Percentiles rank a stretch among this genome's conserved stretches.
Conservation (phyloP, 768 basidiomycete species). For the Phylloporus sp. region DNA sequence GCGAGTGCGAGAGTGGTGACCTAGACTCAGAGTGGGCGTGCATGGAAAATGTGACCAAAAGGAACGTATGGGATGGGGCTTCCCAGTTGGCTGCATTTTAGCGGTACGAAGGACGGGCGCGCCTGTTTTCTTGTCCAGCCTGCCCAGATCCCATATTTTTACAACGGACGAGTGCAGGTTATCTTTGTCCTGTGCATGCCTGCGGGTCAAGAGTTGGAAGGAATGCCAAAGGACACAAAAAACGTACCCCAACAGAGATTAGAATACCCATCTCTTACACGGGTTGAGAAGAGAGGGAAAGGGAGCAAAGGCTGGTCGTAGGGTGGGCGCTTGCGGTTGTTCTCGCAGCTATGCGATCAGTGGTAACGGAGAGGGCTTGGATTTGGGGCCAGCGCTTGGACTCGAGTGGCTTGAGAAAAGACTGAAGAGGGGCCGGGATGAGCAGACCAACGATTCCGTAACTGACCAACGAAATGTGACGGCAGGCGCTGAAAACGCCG, state of each 20-base stretch:
- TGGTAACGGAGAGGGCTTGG: too few species aligned
- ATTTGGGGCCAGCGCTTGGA: too few species aligned
- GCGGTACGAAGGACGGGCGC: slow-evolving; percentile 63
- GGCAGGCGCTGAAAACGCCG: too few species aligned
- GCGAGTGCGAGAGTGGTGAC: slow-evolving; percentile 81
- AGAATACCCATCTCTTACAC: slow-evolving; percentile 74
- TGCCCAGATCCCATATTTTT: slow-evolving; percentile 87
- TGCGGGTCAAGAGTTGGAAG: slow-evolving; percentile 11
- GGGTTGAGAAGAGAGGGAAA: too few species aligned
- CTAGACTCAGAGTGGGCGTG: slow-evolving; percentile 29
- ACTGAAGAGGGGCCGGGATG: too few species aligned
- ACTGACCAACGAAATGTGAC: too few species aligned
- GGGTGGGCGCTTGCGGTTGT: too few species aligned
- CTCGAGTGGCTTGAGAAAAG: too few species aligned
- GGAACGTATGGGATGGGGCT: slow-evolving; percentile 67
- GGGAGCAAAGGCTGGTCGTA: too few species aligned
- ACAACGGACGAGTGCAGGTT: slow-evolving; percentile 58
- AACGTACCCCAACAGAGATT: slow-evolving; percentile 82
- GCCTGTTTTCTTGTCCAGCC: slow-evolving; percentile 58
- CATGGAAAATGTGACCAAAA: background rate
- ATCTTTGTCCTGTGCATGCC: slow-evolving; percentile 63
- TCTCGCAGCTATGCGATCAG: too few species aligned
- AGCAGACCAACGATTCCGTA: too few species aligned
- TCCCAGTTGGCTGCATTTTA: slow-evolving; percentile 68
- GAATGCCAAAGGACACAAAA: background rate